Base-by-base conservation (phyloP, 495 filamentous ascomycete species). In the Tuber microsphaerosporum region DNA sequence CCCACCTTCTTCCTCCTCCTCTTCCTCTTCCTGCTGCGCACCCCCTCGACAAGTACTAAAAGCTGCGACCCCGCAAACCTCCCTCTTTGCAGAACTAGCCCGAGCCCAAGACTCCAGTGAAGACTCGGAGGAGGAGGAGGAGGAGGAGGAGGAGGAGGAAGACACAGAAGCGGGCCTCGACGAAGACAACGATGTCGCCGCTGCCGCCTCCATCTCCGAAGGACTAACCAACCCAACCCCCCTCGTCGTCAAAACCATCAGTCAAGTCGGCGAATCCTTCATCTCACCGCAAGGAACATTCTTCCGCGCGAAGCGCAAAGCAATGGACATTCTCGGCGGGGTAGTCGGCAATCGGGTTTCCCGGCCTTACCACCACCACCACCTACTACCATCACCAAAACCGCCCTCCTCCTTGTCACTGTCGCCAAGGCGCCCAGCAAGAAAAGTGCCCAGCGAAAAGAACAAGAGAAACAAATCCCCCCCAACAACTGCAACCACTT, bases 1-100 rank as follows among this genome's bases (percentile, higher is more conserved):
- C 39, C 44, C 78, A 0, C 71, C 69, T 31, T 77, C 69, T 39
- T 77, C 74, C 16, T 56, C 68, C 26, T 65, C 78, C 12, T 77
- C 74, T 2, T 65, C 71, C 20, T 56, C 78, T 2, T 69, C 69
- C 41, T 74, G 68, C 31, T 45, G 51, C 10, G 34, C 48, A 20
- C 43, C 76, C 7, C n/a, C 70, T 19, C 26, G 22, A 46, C 37
- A 65, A 39, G 39, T 42, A 43, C 46, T 26, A 65, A 37, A 48
- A 69, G 44, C 46, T 42, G 41, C 39, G 46, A 43, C 37, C 71
- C 42, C n/a, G 43, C 70, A 56, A 51, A 78, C 73, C 42, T 76
- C 74, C 22, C 74, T 82, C 10, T 82, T 81, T 20, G 80, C 80
- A 10, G 80, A 82, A 56, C 74, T 82, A 2, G 80, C 80, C 45